phyloP scores from a whole-genome alignment of 345 rosid species.

The Aquilaria sinensis region DNA sequence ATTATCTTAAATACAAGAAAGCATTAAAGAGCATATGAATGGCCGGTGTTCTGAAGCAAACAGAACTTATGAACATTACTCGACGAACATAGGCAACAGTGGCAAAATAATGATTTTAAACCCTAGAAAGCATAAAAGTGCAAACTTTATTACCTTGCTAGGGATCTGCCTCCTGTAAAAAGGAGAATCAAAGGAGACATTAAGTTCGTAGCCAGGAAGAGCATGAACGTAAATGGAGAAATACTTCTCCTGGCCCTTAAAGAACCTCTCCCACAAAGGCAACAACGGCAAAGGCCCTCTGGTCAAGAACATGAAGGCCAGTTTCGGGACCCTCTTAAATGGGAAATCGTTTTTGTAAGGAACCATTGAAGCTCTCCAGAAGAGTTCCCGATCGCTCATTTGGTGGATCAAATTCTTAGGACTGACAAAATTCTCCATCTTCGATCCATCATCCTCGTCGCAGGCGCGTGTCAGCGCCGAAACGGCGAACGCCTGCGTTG shows the following conservation, averaged over 20 bases:
- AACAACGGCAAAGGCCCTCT: slow-evolving; percentile 87
- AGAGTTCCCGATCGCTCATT: slow-evolving; percentile 58
- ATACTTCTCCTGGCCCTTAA: slow-evolving; percentile 50
- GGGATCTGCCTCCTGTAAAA: slow-evolving; percentile 70
- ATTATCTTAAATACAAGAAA: no score
- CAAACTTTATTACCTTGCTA: slow-evolving; percentile 44
- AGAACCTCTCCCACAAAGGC: slow-evolving; percentile 91
- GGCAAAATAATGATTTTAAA: not conserved
- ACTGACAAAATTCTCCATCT: slow-evolving; percentile 38
- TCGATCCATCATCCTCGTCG: slow-evolving; percentile 36
- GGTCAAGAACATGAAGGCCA: slow-evolving; percentile 87
- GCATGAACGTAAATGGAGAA: slow-evolving; percentile 70
- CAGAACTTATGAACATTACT: not conserved
- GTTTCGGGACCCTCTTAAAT: slow-evolving; percentile 54
- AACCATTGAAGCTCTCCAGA: slow-evolving; percentile 85
- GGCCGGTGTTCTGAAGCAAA: not conserved
- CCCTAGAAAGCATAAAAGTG: not conserved
- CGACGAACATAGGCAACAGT: not conserved
- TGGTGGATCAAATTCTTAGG: slow-evolving; percentile 49
- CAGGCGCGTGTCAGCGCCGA: slow-evolving; percentile 3
- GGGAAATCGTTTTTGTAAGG: slow-evolving; percentile 65
- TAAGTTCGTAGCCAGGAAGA: slow-evolving; percentile 39
- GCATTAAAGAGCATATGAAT: no score
- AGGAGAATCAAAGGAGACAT: slow-evolving; percentile 52
- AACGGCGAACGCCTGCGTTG: slow-evolving; percentile 24